Base-by-base conservation (phyloP, 257 asterid species). In the Solanum dulcamara region DNA sequence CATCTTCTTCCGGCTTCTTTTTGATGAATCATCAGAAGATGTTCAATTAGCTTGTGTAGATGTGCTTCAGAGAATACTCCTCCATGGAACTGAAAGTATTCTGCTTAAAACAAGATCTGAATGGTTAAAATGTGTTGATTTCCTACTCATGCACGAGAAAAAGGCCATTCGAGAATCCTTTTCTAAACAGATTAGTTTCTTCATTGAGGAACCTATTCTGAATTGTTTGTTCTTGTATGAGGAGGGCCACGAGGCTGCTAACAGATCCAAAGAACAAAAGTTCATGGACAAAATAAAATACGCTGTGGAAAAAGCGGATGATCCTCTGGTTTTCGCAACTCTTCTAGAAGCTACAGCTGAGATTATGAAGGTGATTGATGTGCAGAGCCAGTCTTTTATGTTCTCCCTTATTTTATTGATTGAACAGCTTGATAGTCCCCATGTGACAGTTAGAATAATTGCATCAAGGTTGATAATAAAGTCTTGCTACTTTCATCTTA, bases 211-310 rank as follows among this genome's bases (percentile, higher is more conserved):
- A 88, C 91, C 93, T 75, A 86, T 95, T 86, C 91, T 96, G 90
- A 91, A 91, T 83, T 89, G 71, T 89, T 90, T 96, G 42, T 92
- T 94, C 82, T 84, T 71, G 71, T 90, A 88, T 42, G 87, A 81
- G 64, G 83, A 18, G 38, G 83, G 28, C 64, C 83, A 79, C 18
- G 44, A 48, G 81, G 97, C 91, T 82, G 81, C 89, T 79, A 89
- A 88, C 84, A 94, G 88, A 93, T 89, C 96, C 35, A 95, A 90
- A 87, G 99, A 96, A 87, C 94, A 92, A 90, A 90, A 89, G 85
- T 93, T 96, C 90, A 90, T 96, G 94, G 97, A 92, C 88, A 93
- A 90, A 91, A 89, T 96, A 88, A 96, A 94, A 88, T 94, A 95
- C 86, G 97, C 98, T 88, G 84, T 96, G 83, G 94, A 93, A 44